Conservation (phyloP, 2,329 filamentous ascomycete species). For the Aspergillus sp. region DNA sequence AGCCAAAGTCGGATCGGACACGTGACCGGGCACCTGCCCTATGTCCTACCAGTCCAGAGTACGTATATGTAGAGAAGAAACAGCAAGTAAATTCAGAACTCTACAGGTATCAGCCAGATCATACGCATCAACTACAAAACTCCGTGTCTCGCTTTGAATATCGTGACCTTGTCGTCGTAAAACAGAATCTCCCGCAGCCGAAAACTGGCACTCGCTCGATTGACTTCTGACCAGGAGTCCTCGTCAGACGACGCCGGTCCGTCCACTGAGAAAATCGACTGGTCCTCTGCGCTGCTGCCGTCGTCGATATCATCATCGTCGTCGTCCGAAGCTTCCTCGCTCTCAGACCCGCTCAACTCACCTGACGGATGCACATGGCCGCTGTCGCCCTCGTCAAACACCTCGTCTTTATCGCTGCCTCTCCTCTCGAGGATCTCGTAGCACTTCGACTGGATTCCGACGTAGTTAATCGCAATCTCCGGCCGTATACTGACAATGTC, state of each 20-base stretch:
- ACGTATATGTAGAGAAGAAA: too few relatives aligned
- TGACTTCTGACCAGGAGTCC: conserved; percentile 32
- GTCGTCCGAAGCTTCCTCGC: conserved; percentile 40
- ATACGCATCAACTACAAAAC: conserved; percentile 22
- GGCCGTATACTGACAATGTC: conserved; percentile 69
- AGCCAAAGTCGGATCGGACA: background rate
- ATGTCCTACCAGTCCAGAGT: too few relatives aligned
- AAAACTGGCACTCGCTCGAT: conserved; percentile 38
- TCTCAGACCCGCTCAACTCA: conserved; percentile 35
- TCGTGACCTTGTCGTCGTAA: conserved; percentile 72
- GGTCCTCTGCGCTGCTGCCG: conserved; percentile 9
- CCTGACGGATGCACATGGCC: conserved; percentile 38
- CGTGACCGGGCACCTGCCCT: background rate
- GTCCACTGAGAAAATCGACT: conserved; percentile 14
- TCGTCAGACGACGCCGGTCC: conserved; percentile 28
- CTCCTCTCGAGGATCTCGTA: conserved; percentile 65
- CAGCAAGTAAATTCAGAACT: too few relatives aligned
- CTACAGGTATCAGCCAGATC: too few relatives aligned
- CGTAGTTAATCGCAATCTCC: conserved; percentile 67
- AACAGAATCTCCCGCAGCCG: conserved; percentile 69
- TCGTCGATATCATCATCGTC: conserved; percentile 32
- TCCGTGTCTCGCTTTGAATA: conserved; percentile 67
- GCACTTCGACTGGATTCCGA: conserved; percentile 67
- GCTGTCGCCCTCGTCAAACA: conserved; percentile 31
- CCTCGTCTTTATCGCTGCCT: conserved; percentile 27